Evolutionary conservation across 2,329 filamentous ascomycete species (phyloP).

Genomic region (Aspergillus persii): DNA sequence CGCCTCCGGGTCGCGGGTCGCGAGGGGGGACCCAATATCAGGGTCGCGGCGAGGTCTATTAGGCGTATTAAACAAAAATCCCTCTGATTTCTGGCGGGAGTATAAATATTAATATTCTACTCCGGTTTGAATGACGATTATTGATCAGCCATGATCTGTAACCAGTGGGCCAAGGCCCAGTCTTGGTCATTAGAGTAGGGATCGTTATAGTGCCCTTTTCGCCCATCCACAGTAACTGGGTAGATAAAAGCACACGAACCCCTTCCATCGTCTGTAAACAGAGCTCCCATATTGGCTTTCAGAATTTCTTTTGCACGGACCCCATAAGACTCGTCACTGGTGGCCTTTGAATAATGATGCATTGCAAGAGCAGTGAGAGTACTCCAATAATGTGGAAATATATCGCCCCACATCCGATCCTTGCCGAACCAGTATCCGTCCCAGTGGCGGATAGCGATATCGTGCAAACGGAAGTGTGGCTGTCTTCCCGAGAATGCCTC

Average conservation of each 20-base stretch:
- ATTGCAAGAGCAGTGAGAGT: neutral
- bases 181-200: constrained; percentile 6
- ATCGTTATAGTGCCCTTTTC: neutral
- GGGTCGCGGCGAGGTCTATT: too few relatives aligned
- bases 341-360: neutral
- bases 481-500: neutral
- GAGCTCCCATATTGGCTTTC: too few relatives aligned
- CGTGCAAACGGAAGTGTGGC: neutral
- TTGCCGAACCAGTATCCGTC: constrained; percentile 6
- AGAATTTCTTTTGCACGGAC: too few relatives aligned
- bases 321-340: too few relatives aligned
- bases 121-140: too few relatives aligned
- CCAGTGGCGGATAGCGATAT: constrained; percentile 1
- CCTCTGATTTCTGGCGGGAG: too few relatives aligned
- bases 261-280: neutral
- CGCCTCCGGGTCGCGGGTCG: too few relatives aligned
- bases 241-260: neutral
- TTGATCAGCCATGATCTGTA: too few relatives aligned
- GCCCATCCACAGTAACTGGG: neutral
- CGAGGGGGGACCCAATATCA: too few relatives aligned
- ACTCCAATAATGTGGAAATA: constrained; percentile 5
- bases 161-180: neutral
- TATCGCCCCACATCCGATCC: constrained; percentile 2
- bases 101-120: too few relatives aligned
- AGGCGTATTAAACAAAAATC: too few relatives aligned